Conservation (phyloP, 2,329 filamentous ascomycete species). For the Epichloe sylvatica region DNA sequence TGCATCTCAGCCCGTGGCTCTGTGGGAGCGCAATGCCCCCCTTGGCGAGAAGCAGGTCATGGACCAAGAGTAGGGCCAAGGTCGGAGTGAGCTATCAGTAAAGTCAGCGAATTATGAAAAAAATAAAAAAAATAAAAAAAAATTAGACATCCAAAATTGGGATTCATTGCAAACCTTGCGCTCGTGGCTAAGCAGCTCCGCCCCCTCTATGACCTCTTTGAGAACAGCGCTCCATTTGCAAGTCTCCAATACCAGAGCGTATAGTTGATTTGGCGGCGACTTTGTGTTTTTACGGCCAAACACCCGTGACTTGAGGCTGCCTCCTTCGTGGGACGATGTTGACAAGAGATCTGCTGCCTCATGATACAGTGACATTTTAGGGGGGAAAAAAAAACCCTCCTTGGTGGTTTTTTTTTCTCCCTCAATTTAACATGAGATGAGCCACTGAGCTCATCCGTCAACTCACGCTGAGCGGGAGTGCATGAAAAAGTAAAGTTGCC, state of each 20-base stretch:
- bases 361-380: slow-evolving; percentile 80
- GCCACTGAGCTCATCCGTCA: not conserved
- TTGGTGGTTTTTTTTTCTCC: not conserved
- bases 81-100: slow-evolving; percentile 57
- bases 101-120: not conserved
- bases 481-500: too few relatives aligned
- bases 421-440: not conserved
- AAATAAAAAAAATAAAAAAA: not conserved
- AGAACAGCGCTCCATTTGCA: slow-evolving; percentile 82
- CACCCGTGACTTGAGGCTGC: slow-evolving; percentile 75
- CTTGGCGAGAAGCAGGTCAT: slow-evolving; percentile 75
- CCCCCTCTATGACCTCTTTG: slow-evolving; percentile 76
- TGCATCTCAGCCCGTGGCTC: slow-evolving; percentile 60
- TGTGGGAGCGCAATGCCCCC: slow-evolving; percentile 68
- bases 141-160: not conserved
- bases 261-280: slow-evolving; percentile 67
- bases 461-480: not conserved
- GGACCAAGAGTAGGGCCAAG: slow-evolving; percentile 66
- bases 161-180: slow-evolving; percentile 50
- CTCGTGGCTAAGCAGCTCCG: slow-evolving; percentile 64
- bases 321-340: slow-evolving; percentile 37
- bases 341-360: slow-evolving; percentile 68
- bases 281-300: slow-evolving; percentile 64
- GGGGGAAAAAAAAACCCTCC: not conserved
- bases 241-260: slow-evolving; percentile 73